These are phyloP conservation scores for Torulaspora indica DNA, from an alignment of 805 yeast species.

Conservation along the genomic window DNA sequence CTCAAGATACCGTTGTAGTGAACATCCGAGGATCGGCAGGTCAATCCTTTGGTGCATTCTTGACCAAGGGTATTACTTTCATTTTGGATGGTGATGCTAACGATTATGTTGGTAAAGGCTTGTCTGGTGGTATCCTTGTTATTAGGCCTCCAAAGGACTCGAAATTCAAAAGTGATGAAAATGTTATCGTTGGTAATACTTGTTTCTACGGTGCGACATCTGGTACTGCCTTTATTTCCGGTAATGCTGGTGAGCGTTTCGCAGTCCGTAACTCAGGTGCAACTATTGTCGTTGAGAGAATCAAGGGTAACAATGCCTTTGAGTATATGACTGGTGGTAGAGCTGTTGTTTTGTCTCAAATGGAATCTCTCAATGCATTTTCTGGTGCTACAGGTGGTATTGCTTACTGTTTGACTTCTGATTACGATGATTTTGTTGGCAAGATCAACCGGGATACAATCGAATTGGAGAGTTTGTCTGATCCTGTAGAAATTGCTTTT, in stretches of 20 bases:
- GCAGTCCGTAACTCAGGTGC: slow-evolving; percentile 99
- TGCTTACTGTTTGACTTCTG: slow-evolving; percentile 92
- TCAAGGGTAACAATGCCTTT: slow-evolving; percentile 95
- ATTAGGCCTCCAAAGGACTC: slow-evolving; percentile 88
- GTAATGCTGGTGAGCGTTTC: slow-evolving; percentile 97
- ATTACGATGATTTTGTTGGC: slow-evolving; percentile 73
- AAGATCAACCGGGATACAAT: slow-evolving; percentile 79
- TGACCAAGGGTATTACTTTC: slow-evolving; percentile 92
- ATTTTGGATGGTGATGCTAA: slow-evolving; percentile 96
- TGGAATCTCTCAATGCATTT: slow-evolving; percentile 80
- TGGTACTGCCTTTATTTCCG: slow-evolving; percentile 89
- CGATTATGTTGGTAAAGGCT: slow-evolving; percentile 96
- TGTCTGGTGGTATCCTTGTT: slow-evolving; percentile 90
- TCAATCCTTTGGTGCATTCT: slow-evolving; percentile 96
- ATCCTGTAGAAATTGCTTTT: slow-evolving; percentile 90
- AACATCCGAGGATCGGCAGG: slow-evolving; percentile 92
- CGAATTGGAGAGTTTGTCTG: slow-evolving; percentile 69
- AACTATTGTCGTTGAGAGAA: slow-evolving; percentile 89
- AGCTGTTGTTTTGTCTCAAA: slow-evolving; percentile 83
- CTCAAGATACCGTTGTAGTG: slow-evolving; percentile 94
- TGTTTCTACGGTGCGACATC: slow-evolving; percentile 97
- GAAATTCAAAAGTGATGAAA: slow-evolving; percentile 88
- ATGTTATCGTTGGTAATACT: slow-evolving; percentile 93
- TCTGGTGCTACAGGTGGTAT: slow-evolving; percentile 99
- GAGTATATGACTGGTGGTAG: slow-evolving; percentile 99